Evolutionary conservation across 352 stramenopile species (phyloP).

Genomic region (Phytophthora vignae): DNA sequence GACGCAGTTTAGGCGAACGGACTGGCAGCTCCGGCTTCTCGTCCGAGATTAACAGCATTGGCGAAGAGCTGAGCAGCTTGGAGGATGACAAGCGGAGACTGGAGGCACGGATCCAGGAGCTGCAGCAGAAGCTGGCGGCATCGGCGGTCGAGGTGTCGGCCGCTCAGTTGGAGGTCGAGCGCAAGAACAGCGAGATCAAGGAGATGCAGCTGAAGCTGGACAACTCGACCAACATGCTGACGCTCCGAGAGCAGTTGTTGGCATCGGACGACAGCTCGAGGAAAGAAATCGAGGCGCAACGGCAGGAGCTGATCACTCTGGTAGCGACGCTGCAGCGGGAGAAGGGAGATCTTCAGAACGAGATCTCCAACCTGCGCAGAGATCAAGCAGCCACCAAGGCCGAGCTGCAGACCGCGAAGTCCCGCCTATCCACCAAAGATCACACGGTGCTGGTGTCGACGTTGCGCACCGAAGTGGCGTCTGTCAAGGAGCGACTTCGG

Average conservation of each 20-base stretch:
- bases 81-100: slow-evolving; percentile 43
- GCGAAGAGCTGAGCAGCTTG: slow-evolving; percentile 42
- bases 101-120: slow-evolving; percentile 37
- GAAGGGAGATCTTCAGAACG: slow-evolving; percentile 39
- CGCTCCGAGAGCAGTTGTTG: slow-evolving; percentile 59
- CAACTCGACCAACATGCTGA: slow-evolving; percentile 46
- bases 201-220: slow-evolving; percentile 65
- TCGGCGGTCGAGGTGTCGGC: slow-evolving; percentile 29
- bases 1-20: slow-evolving; percentile 10
- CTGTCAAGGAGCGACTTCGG: slow-evolving; percentile 66
- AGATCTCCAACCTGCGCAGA: slow-evolving; percentile 33
- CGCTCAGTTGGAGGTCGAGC: slow-evolving; percentile 47
- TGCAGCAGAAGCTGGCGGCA: slow-evolving; percentile 49
- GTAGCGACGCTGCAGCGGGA: slow-evolving; percentile 56
- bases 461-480: slow-evolving; percentile 63
- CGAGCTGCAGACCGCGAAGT: slow-evolving; percentile 49
- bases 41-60: slow-evolving; percentile 40
- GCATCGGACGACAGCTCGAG: slow-evolving; percentile 50
- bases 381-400: slow-evolving; percentile 36
- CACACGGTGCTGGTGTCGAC: slow-evolving; percentile 67
- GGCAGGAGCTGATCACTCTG: slow-evolving; percentile 49
- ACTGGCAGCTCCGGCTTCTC: slow-evolving; percentile 30
- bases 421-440: slow-evolving; percentile 56
- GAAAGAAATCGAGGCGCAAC: slow-evolving; percentile 55
- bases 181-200: slow-evolving; percentile 55